phyloP scores from a whole-genome alignment of 2,329 filamentous ascomycete genomes.

The Penicillium sp. region DNA sequence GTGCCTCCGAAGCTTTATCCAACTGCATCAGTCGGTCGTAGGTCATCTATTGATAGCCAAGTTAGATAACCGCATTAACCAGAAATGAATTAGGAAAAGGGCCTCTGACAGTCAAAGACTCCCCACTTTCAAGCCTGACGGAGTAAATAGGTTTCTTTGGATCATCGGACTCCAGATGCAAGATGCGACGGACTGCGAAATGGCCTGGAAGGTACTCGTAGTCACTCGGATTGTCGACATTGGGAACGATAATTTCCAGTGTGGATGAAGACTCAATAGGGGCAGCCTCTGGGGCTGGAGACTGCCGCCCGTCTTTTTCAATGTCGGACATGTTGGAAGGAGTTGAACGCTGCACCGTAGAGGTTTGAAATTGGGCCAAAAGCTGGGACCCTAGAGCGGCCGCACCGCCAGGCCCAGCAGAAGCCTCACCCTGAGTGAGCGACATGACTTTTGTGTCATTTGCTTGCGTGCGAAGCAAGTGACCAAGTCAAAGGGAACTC shows the following conservation, averaged over 20 bases:
- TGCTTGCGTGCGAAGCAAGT: too few species aligned
- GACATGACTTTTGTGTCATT: too few species aligned
- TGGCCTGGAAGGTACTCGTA: slow-evolving; percentile 43
- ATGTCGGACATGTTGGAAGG: too few species aligned
- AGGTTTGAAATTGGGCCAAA: too few species aligned
- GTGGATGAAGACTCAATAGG: too few species aligned
- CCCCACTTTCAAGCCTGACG: slow-evolving; percentile 38
- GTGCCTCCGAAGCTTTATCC: slow-evolving; percentile 25
- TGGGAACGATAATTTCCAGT: slow-evolving; percentile 35
- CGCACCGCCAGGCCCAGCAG: too few species aligned
- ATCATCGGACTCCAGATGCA: slow-evolving; percentile 26
- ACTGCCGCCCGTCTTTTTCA: too few species aligned
- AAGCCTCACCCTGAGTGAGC: too few species aligned
- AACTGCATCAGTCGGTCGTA: slow-evolving; percentile 26
- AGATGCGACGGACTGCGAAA: slow-evolving; percentile 33
- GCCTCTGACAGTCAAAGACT: slow-evolving; percentile 35
- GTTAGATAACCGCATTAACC: slow-evolving; percentile 8
- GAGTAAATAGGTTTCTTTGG: slow-evolving; percentile 27
- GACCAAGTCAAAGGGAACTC: too few species aligned
- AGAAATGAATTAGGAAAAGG: slow-evolving; percentile 9
- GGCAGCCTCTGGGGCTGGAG: too few species aligned
- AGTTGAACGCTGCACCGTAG: too few species aligned
- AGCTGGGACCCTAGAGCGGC: too few species aligned
- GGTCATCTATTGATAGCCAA: slow-evolving; percentile 24
- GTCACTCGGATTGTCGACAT: slow-evolving; percentile 29